Percentiles rank a stretch among this genome's conserved stretches.
These are phyloP conservation scores for Syzygium grande DNA, from an alignment of 345 rosid species.

Conservation along the genomic window DNA sequence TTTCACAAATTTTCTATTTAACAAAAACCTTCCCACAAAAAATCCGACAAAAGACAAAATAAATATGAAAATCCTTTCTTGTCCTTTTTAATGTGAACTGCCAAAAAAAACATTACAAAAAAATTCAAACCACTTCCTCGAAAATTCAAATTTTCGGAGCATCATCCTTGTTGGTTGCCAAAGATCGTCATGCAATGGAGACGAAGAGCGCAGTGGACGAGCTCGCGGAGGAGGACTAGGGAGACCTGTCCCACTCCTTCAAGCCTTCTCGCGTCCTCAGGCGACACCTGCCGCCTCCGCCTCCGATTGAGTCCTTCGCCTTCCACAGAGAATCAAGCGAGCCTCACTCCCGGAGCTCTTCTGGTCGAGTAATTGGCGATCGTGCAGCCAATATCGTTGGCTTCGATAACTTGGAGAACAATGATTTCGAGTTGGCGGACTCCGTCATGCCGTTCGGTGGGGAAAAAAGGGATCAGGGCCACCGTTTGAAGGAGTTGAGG, in stretches of 20 bases:
- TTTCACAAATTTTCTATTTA: not conserved
- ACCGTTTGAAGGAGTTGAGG: conserved; percentile 46
- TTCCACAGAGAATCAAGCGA: conserved; percentile 23
- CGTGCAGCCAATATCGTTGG: conserved; percentile 25
- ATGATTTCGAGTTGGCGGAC: conserved; percentile 16
- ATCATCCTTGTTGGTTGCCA: not conserved
- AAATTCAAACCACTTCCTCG: too few species aligned
- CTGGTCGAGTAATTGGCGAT: conserved; percentile 25
- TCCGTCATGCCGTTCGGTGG: not conserved
- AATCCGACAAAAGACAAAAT: not conserved
- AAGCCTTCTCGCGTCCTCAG: conserved; percentile 67
- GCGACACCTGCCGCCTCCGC: conserved; percentile 20
- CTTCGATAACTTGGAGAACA: conserved; percentile 30
- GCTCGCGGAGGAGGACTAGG: conserved; percentile 80
- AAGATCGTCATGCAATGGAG: not conserved
- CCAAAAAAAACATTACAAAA: too few species aligned
- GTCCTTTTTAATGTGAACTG: not conserved
- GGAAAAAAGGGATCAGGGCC: conserved; percentile 24
- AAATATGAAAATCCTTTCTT: not conserved
- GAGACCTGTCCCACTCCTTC: conserved; percentile 53
- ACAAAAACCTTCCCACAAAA: not conserved
- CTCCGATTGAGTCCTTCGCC: conserved; percentile 72
- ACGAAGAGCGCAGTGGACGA: conserved; percentile 18
- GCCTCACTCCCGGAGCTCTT: not conserved
- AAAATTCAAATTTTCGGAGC: too few species aligned